phyloP scores from a whole-genome alignment of 2,329 filamentous ascomycete species.

The Chaetomiaceae sp. region DNA sequence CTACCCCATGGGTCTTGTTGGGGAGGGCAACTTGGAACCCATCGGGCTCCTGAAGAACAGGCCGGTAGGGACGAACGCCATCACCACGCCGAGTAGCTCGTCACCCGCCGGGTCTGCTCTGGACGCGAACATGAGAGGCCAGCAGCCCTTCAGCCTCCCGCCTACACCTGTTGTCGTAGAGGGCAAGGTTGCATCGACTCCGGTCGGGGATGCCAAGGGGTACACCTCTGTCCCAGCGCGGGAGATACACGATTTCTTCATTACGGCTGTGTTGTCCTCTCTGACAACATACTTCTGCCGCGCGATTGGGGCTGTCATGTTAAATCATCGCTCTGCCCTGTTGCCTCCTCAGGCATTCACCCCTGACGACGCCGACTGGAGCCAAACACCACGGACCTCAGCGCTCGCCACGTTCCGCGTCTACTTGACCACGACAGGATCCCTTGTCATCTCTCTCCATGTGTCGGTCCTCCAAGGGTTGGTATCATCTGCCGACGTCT shows the following conservation, averaged over 20 bases:
- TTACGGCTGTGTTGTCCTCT: constrained; percentile 49
- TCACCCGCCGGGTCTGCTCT: constrained; percentile 39
- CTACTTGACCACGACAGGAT: constrained; percentile 53
- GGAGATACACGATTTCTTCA: constrained; percentile 51
- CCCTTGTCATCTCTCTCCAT: constrained; percentile 46
- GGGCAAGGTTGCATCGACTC: constrained; percentile 26
- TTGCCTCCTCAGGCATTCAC: constrained; percentile 36
- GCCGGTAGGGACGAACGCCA: constrained; percentile 35
- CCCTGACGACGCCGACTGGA: constrained; percentile 29
- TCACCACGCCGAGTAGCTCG: constrained; percentile 45
- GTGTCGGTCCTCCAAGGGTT: constrained; percentile 47
- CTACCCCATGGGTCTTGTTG: constrained; percentile 40
- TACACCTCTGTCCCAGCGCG: constrained; percentile 37
- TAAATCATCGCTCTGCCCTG: constrained; percentile 51
- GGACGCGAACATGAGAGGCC: constrained; percentile 35
- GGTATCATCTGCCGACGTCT: constrained; percentile 41
- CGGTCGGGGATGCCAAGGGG: constrained; percentile 32
- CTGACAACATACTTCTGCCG: constrained; percentile 47
- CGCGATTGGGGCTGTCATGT: constrained; percentile 45
- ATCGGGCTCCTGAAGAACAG: constrained; percentile 44
- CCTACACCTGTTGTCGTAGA: constrained; percentile 32
- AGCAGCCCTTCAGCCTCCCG: constrained; percentile 30
- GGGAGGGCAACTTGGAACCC: constrained; percentile 50
- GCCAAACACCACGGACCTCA: constrained; percentile 29
- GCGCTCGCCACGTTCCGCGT: constrained; percentile 48